These are phyloP conservation scores for Casuarina cunninghamiana DNA, from an alignment of 306 rosid genomes.

Conservation along the genomic window DNA sequence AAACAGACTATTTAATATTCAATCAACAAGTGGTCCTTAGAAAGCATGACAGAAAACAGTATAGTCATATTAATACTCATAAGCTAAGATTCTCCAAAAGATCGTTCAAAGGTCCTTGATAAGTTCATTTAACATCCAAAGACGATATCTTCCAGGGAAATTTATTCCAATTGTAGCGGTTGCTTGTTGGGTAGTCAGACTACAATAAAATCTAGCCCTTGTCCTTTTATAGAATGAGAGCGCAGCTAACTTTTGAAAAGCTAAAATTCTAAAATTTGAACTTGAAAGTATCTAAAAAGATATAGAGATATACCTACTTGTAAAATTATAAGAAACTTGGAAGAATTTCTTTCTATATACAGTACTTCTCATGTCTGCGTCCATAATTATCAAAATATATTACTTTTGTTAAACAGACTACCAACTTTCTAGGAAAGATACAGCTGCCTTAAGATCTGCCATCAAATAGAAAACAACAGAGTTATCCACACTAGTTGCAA, in stretches of 20 bases:
- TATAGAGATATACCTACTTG: neutral
- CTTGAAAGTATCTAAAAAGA: neutral
- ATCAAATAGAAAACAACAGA: neutral
- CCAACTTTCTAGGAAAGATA: neutral
- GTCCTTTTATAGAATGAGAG: constrained; percentile 33
- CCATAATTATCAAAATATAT: neutral
- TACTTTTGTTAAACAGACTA: neutral
- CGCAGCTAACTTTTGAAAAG: neutral
- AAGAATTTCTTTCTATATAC: neutral
- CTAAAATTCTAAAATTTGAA: neutral
- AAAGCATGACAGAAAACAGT: neutral
- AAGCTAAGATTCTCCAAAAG: constrained; percentile 30
- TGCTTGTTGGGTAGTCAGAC: constrained; percentile 42
- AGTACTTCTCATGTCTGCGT: neutral
- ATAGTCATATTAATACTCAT: neutral
- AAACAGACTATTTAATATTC: neutral
- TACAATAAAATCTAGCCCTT: constrained; percentile 44
- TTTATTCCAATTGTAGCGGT: constrained; percentile 33
- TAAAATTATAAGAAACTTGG: neutral
- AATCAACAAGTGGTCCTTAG: constrained; percentile 24
- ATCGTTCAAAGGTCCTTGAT: constrained; percentile 13
- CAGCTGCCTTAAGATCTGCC: neutral
- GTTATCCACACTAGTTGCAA: neutral
- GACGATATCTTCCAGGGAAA: constrained; percentile 29
- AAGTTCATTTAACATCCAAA: constrained; percentile 29